phyloP scores from a whole-genome alignment of 768 basidiomycete genomes.

The Lentinula lateritia region DNA sequence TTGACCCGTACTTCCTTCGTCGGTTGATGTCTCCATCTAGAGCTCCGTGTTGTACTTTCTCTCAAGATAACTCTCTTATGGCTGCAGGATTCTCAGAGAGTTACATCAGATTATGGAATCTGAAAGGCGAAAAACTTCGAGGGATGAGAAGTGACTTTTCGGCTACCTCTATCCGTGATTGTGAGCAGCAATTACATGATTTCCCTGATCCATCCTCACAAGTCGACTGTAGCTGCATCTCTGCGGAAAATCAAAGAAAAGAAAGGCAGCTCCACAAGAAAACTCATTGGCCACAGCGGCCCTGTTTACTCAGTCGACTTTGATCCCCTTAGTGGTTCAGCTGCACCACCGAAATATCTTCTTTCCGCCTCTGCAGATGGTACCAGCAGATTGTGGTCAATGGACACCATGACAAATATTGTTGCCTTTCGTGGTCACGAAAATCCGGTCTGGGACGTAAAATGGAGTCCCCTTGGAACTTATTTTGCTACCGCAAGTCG shows the following conservation, averaged over 20 bases:
- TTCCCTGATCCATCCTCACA: not conserved
- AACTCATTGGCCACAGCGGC: conserved; percentile 94
- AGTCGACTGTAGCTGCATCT: conserved; percentile 40
- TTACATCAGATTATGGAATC: conserved; percentile 89
- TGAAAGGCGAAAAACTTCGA: conserved; percentile 85
- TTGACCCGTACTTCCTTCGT: not conserved
- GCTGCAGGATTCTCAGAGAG: conserved; percentile 96
- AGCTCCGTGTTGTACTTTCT: conserved; percentile 81
- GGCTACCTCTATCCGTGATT: conserved; percentile 57
- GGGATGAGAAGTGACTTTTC: conserved; percentile 76
- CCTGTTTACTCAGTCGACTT: conserved; percentile 94
- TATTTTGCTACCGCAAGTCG: conserved; percentile 96
- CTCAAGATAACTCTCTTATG: conserved; percentile 85
- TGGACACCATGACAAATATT: conserved; percentile 91
- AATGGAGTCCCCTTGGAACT: conserved; percentile 98
- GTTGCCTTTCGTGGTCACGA: conserved; percentile 95
- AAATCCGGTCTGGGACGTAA: conserved; percentile 97
- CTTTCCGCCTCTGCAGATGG: conserved; percentile 92
- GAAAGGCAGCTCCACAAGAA: conserved; percentile 81
- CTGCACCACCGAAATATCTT: conserved; percentile 78
- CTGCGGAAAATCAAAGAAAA: conserved; percentile 70
- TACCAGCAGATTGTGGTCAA: conserved; percentile 88
- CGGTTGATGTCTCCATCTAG: not conserved
- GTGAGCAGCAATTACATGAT: conserved; percentile 36
- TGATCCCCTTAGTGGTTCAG: conserved; percentile 86